A percentile compares a stretch with the other conserved stretches of the same genome.
Evolutionary conservation across 495 filamentous ascomycete genomes (phyloP).

Genomic region (Pseudoneurospora amorphoporcata): DNA sequence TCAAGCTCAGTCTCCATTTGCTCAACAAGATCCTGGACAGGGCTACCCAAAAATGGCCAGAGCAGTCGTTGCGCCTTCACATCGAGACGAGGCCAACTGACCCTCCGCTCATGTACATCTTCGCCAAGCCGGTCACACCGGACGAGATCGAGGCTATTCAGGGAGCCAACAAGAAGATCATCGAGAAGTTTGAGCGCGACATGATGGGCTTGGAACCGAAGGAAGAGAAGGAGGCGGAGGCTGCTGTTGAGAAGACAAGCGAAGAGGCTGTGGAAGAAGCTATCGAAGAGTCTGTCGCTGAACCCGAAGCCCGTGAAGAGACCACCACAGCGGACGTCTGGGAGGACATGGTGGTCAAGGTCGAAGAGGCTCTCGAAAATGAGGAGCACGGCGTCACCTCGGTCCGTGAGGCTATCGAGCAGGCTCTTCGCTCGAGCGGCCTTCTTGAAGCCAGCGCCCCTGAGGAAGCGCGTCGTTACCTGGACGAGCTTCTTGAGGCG

Average conservation of each 20-base stretch:
- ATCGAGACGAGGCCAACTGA: constrained; percentile 64
- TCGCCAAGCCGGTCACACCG: constrained; percentile 72
- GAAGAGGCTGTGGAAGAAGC: constrained; percentile 5
- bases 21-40: constrained; percentile 69
- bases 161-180: constrained; percentile 43
- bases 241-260: neutral
- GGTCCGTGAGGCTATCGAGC: constrained; percentile 32
- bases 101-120: constrained; percentile 71
- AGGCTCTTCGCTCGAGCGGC: constrained; percentile 35
- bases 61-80: constrained; percentile 68
- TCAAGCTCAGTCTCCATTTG: constrained; percentile 64
- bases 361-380: constrained; percentile 43
- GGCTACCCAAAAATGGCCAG: constrained; percentile 61
- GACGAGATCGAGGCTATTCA: constrained; percentile 67
- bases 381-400: constrained; percentile 38
- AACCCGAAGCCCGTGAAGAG: constrained; percentile 8
- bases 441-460: constrained; percentile 25
- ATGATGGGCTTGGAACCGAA: constrained; percentile 40
- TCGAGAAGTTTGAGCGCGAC: constrained; percentile 57
- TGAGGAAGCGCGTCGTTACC: constrained; percentile 26
- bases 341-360: constrained; percentile 42
- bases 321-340: constrained; percentile 27
- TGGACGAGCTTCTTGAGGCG: constrained; percentile 30
- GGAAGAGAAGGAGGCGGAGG: constrained; percentile 16
- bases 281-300: neutral